Conservation (phyloP, 192 early-diverging fungal species). For the Coemansia biformis region DNA sequence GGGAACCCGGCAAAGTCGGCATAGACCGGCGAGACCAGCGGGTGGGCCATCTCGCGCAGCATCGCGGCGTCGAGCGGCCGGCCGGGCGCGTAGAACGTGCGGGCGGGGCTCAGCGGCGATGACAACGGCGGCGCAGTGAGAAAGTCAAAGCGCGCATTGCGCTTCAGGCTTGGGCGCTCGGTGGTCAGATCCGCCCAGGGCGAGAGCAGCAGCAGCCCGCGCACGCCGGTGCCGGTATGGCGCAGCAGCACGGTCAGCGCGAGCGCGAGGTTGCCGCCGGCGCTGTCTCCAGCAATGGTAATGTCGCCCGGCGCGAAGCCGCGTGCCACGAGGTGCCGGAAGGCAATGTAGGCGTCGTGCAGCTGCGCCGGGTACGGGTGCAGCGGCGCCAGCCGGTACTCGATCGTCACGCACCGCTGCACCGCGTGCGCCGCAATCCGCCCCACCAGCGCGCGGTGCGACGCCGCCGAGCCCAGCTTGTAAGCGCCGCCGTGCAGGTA, state of each 20-base stretch:
- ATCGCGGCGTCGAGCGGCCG: slow-evolving; percentile 16
- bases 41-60: slow-evolving; percentile 23
- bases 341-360: slow-evolving; percentile 58
- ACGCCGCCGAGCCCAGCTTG: slow-evolving; percentile 47
- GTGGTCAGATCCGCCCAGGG: slow-evolving; percentile 30
- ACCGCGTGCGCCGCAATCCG: slow-evolving; percentile 52
- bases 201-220: slow-evolving; percentile 58
- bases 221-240: slow-evolving; percentile 49
- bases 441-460: slow-evolving; percentile 50
- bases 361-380: slow-evolving; percentile 56
- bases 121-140: slow-evolving; percentile 10
- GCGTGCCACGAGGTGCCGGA: slow-evolving; percentile 52
- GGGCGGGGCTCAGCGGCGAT: slow-evolving; percentile 18
- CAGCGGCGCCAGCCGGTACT: slow-evolving; percentile 43
- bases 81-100: slow-evolving; percentile 39
- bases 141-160: slow-evolving; percentile 30
- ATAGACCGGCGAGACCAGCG: slow-evolving; percentile 40
- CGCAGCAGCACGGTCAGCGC: slow-evolving; percentile 58
- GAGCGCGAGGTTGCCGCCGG: slow-evolving; percentile 64
- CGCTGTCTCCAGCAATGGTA: slow-evolving; percentile 62
- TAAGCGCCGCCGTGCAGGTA: slow-evolving; percentile 78
- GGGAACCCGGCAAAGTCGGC: slow-evolving; percentile 37
- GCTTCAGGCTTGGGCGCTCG: slow-evolving; percentile 9
- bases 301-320: slow-evolving; percentile 58
- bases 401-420: slow-evolving; percentile 31